These are phyloP conservation scores for Calvatia gigantea DNA, from an alignment of 768 basidiomycete species.

Conservation along the genomic window DNA sequence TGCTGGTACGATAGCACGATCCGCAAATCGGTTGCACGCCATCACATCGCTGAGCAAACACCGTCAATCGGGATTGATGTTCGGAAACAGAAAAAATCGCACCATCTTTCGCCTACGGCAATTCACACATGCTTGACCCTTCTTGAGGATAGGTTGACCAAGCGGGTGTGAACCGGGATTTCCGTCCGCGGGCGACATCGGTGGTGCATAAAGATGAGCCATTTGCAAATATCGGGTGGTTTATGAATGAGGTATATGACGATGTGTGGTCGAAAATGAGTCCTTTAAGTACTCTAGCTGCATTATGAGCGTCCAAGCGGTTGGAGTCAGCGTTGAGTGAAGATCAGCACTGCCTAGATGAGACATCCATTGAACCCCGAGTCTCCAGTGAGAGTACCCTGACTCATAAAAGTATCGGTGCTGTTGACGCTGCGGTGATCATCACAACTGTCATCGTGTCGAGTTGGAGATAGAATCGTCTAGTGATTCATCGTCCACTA, in stretches of 20 bases:
- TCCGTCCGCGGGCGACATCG: background rate
- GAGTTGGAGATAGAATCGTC: background rate
- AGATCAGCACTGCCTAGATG: background rate
- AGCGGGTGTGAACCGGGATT: background rate
- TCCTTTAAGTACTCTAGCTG: background rate
- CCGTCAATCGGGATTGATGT: background rate
- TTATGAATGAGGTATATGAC: background rate
- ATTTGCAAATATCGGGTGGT: background rate
- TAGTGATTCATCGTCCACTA: background rate
- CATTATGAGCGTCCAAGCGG: background rate
- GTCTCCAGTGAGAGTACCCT: background rate
- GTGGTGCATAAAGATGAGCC: background rate
- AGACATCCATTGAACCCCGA: background rate
- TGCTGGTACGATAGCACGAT: slow-evolving; percentile 43
- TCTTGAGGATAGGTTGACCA: slow-evolving; percentile 8
- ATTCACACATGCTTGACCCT: slow-evolving; percentile 8
- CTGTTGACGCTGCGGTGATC: background rate
- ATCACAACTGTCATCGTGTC: background rate
- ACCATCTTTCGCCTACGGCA: slow-evolving; percentile 14
- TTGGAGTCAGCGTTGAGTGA: background rate
- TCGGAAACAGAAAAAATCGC: background rate
- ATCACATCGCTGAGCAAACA: slow-evolving; percentile 45
- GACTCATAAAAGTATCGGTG: background rate
- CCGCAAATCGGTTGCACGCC: slow-evolving; percentile 49
- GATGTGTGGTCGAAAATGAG: background rate